Evolutionary conservation across 305 asterid species (phyloP).

Genomic region (Coffea humblotiana): DNA sequence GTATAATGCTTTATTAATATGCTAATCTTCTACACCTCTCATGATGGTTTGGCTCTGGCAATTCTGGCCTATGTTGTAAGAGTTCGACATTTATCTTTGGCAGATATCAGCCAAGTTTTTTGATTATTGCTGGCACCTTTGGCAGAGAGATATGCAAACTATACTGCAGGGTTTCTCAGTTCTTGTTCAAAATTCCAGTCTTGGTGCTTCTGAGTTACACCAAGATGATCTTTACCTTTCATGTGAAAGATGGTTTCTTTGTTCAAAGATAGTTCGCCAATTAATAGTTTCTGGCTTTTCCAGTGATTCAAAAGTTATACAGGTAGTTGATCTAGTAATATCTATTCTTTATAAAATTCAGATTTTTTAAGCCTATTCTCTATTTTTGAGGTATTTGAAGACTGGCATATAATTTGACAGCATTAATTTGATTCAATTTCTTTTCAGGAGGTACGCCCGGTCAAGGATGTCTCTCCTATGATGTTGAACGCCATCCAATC

Average conservation of each 20-base stretch:
- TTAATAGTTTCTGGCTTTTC: constrained; percentile 83
- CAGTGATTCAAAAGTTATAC: constrained; percentile 70
- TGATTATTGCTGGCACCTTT: constrained; percentile 97
- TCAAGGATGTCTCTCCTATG: constrained; percentile 82
- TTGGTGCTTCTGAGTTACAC: constrained; percentile 49
- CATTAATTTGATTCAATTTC: background rate
- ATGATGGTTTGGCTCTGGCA: background rate
- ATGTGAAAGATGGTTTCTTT: constrained; percentile 94
- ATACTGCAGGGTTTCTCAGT: constrained; percentile 72
- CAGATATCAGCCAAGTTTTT: constrained; percentile 95
- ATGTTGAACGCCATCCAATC: constrained; percentile 81
- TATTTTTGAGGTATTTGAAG: background rate
- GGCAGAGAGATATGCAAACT: constrained; percentile 87
- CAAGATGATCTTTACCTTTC: constrained; percentile 76
- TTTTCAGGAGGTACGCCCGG: constrained; percentile 84
- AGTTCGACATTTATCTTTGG: constrained; percentile 42
- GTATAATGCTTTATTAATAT: background rate
- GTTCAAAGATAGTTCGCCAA: constrained; percentile 86
- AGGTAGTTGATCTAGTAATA: constrained; percentile 42
- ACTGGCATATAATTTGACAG: background rate
- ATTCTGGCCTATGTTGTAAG: constrained; percentile 7
- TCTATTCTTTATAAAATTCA: background rate
- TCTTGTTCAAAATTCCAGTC: constrained; percentile 62
- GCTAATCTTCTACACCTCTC: background rate
- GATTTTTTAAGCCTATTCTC: background rate